Evolutionary conservation across 257 asterid genomes (phyloP), one percentile per base, ranked within the genome.

Genomic region (Datura wrightii): DNA sequence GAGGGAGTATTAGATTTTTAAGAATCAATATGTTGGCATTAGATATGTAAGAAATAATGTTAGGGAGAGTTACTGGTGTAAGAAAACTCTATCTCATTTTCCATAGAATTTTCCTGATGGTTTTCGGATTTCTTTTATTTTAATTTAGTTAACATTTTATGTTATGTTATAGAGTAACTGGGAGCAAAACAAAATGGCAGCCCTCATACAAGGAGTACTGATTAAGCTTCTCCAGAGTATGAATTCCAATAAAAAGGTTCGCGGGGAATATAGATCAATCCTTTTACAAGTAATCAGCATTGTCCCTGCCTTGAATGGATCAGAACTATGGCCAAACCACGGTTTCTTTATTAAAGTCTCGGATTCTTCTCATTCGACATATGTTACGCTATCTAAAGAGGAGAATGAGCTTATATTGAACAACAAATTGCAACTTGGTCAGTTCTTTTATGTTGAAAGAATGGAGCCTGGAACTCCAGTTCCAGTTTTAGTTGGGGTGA

Each of bases 291-390:
- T 92, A 42, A 92, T 93, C 90, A 92, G 93, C 92, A 94, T 96
- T 15, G 98, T 96, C 34, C 98, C 98, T 2, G 98, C 98, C 44
- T 86, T 94, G 83, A 85, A 89, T 0, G 98, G 97, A 10, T 88
- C 95, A 0, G 98, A 96, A 62, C 83, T 94, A 0, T 94, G 94
- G 93, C 99, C 99, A 0, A 91, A 93, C 55, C 98, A 90, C 24
- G 98, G 98, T 10, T 96, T 93, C 88, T 94, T 92, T 93, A 69
- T 96, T n/a, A 96, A 96, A 89, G 95, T 96, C 83, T 96, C 98
- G 0, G 98, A 94, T 82, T 94, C 98, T 10, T 93, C 99, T 11
- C 98, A 96, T 86, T 93, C 99, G 0, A 93, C 98, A 2, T 96
- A 93, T 72, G 97, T 92, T 18, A 85, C 98, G 0, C 81, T 92